A percentile compares a stretch with the other conserved stretches of the same genome.
Conservation (phyloP, 768 basidiomycete species). For the Phaffia tasmanica region DNA sequence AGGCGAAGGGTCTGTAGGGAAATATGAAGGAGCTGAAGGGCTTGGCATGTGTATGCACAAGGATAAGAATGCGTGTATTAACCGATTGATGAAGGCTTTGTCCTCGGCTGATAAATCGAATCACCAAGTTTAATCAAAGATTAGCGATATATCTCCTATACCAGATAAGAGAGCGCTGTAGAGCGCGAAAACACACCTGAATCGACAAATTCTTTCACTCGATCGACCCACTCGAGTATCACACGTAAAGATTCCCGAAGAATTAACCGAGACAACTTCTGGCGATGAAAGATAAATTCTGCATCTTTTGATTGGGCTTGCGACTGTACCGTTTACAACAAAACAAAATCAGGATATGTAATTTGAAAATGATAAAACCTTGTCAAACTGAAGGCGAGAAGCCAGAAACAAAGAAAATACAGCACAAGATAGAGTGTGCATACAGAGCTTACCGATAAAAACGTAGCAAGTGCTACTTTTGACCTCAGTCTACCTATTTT, state of each 20-base stretch:
- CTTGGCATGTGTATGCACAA: neutral
- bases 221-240: constrained; percentile 5
- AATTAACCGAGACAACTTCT: neutral
- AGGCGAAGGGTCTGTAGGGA: too few relatives aligned
- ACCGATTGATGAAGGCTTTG: neutral
- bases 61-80: constrained; percentile 1
- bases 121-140: neutral
- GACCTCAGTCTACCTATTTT: neutral
- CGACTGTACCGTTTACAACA: neutral
- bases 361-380: neutral
- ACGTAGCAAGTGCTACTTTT: neutral
- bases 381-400: too few relatives aligned
- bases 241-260: neutral
- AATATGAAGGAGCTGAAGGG: neutral
- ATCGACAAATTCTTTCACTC: neutral
- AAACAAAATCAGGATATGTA: neutral
- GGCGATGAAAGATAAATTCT: neutral
- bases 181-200: neutral
- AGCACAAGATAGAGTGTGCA: too few relatives aligned
- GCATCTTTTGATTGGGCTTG: neutral
- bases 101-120: constrained; percentile 3
- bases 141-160: neutral
- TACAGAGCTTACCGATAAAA: neutral
- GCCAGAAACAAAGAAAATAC: too few relatives aligned
- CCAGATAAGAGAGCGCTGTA: neutral